Evolutionary conservation across 1,284 basidiomycete genomes (phyloP).

Genomic region (Cryptococcus sp.): DNA sequence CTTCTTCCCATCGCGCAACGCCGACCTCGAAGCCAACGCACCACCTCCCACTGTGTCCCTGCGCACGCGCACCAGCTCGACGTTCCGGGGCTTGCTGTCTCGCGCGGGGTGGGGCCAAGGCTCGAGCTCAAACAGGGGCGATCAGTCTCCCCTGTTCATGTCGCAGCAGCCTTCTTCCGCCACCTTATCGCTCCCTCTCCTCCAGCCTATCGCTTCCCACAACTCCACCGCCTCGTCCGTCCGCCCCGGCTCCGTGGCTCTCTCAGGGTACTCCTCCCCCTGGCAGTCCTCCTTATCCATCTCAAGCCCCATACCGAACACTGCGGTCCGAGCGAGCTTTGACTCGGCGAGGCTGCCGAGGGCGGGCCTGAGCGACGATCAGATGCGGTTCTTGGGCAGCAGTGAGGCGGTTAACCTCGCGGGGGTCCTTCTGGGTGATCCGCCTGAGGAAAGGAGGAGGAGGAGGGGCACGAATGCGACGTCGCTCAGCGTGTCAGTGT

Average conservation of each 20-base stretch:
- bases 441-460: slow-evolving; percentile 17
- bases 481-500: too few species aligned
- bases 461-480: slow-evolving; percentile 6
- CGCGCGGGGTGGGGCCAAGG: slow-evolving; percentile 18
- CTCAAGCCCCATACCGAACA: slow-evolving; percentile 27
- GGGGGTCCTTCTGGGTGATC: slow-evolving; percentile 24
- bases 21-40: slow-evolving; percentile 5
- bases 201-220: slow-evolving; percentile 8
- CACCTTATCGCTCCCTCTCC: slow-evolving; percentile 14
- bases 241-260: background rate
- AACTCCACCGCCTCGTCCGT: slow-evolving; percentile 2
- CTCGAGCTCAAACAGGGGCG: background rate
- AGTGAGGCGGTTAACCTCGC: slow-evolving; percentile 24
- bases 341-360: slow-evolving; percentile 20
- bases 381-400: slow-evolving; percentile 29
- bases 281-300: slow-evolving; percentile 31
- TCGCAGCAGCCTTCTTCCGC: slow-evolving; percentile 10
- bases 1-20: slow-evolving; percentile 1
- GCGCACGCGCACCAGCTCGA: slow-evolving; percentile 22
- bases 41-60: slow-evolving; percentile 15
- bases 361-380: slow-evolving; percentile 26
- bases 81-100: slow-evolving; percentile 24
- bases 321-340: slow-evolving; percentile 30
- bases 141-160: slow-evolving; percentile 1
- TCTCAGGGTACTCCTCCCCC: slow-evolving; percentile 16